Evolutionary conservation across 2,329 filamentous ascomycete genomes (phyloP).

Genomic region (Hirsutella rhossiliensis): DNA sequence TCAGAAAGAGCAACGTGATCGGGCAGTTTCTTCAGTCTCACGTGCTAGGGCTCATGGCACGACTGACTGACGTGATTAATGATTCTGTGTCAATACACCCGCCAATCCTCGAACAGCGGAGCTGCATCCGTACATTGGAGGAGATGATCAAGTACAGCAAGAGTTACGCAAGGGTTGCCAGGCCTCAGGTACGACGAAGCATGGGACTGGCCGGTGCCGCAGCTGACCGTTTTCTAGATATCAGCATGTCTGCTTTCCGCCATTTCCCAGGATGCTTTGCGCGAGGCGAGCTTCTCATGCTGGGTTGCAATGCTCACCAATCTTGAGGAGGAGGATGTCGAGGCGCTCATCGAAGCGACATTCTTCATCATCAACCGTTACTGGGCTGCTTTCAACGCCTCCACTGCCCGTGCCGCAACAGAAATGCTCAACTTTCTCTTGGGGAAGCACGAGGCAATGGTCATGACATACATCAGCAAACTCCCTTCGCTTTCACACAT

Average conservation of each 20-base stretch:
- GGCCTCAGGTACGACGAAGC: slow-evolving; percentile 59
- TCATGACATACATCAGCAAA: slow-evolving; percentile 58
- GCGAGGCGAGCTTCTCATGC: slow-evolving; percentile 66
- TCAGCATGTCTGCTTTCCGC: slow-evolving; percentile 86
- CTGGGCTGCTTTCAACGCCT: slow-evolving; percentile 56
- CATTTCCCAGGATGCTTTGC: slow-evolving; percentile 61
- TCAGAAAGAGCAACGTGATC: slow-evolving; percentile 44
- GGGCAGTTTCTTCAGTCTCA: slow-evolving; percentile 71
- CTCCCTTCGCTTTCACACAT: slow-evolving; percentile 70
- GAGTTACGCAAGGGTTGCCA: slow-evolving; percentile 60
- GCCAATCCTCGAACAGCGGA: slow-evolving; percentile 54
- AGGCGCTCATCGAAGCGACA: slow-evolving; percentile 72
- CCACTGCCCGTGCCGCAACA: slow-evolving; percentile 47
- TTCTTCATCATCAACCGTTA: slow-evolving; percentile 78
- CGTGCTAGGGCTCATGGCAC: slow-evolving; percentile 75
- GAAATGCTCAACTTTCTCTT: slow-evolving; percentile 54
- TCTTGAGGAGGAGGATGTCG: slow-evolving; percentile 68
- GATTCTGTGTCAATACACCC: slow-evolving; percentile 44
- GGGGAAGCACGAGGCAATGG: slow-evolving; percentile 43
- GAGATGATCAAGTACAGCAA: slow-evolving; percentile 75
- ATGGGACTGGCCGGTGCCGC: neutral
- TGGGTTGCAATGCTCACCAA: slow-evolving; percentile 71
- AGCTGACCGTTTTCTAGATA: slow-evolving; percentile 41
- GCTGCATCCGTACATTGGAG: slow-evolving; percentile 71
- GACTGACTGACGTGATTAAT: slow-evolving; percentile 69